These are phyloP conservation scores for Endocalyx cinctus DNA, from an alignment of 2,329 filamentous ascomycete species.

Conservation along the genomic window DNA sequence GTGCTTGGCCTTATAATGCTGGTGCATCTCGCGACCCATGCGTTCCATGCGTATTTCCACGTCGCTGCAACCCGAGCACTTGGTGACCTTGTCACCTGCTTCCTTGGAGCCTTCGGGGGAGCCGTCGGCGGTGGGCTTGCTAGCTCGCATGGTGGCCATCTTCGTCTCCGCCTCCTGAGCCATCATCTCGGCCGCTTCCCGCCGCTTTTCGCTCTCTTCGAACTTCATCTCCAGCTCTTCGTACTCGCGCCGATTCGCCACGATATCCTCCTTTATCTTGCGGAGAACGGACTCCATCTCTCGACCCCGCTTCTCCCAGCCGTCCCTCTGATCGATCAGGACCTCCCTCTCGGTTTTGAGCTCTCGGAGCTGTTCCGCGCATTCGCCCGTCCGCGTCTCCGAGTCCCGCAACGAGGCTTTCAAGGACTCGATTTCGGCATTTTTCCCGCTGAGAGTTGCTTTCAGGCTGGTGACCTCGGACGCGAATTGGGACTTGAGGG, in stretches of 20 bases:
- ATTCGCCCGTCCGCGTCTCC: conserved; percentile 85
- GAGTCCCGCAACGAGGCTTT: conserved; percentile 86
- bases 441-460: conserved; percentile 85
- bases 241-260: conserved; percentile 71
- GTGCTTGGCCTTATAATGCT: conserved; percentile 94
- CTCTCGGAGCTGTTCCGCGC: conserved; percentile 77
- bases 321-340: conserved; percentile 68
- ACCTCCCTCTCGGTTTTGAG: conserved; percentile 67
- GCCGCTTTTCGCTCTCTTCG: conserved; percentile 70
- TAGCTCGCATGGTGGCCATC: conserved; percentile 68
- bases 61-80: conserved; percentile 45
- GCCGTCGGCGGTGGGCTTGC: conserved; percentile 42
- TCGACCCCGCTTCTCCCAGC: conserved; percentile 78
- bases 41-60: conserved; percentile 84
- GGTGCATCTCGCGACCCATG: conserved; percentile 88
- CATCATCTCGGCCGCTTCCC: conserved; percentile 69
- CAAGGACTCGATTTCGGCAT: conserved; percentile 82
- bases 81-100: conserved; percentile 27
- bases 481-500: conserved; percentile 82
- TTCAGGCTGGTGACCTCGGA: conserved; percentile 94
- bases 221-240: conserved; percentile 73
- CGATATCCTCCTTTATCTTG: conserved; percentile 77
- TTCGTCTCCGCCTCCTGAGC: conserved; percentile 72
- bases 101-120: conserved; percentile 10
- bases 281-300: conserved; percentile 82